Evolutionary conservation across 2,329 filamentous ascomycete species (phyloP).

Genomic region (Beauveria pseudobassiana): DNA sequence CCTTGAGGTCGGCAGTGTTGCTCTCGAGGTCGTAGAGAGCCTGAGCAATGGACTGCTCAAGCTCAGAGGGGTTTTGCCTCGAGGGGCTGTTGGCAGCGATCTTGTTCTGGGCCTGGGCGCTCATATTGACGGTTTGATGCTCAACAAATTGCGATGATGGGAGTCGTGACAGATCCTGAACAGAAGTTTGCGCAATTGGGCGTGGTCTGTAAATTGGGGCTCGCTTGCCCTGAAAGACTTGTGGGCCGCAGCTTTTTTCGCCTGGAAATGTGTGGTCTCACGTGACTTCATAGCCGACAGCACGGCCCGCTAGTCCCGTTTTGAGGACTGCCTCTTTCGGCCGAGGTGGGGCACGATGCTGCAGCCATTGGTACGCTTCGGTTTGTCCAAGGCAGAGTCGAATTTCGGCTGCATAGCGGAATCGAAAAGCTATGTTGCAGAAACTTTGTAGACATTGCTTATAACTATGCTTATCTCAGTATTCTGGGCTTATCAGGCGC

Average conservation of each 20-base stretch:
- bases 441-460: not conserved
- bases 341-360: not conserved
- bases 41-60: constrained; percentile 93
- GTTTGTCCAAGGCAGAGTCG: not conserved
- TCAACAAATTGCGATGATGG: constrained; percentile 25
- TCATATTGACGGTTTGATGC: constrained; percentile 49
- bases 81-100: constrained; percentile 96
- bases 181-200: constrained; percentile 22
- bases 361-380: not conserved
- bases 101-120: constrained; percentile 80
- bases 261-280: not conserved
- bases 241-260: constrained; percentile 8
- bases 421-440: not conserved
- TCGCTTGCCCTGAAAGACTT: constrained; percentile 26
- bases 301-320: not conserved
- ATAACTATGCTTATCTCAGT: not conserved
- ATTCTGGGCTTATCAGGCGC: no score
- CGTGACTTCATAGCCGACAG: not conserved
- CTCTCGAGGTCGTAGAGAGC: constrained; percentile 98
- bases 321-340: not conserved
- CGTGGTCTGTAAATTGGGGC: constrained; percentile 34
- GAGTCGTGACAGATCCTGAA: constrained; percentile 18
- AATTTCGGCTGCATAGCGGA: not conserved
- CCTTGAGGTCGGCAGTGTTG: constrained; percentile 98
- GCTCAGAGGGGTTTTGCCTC: constrained; percentile 91